Evolutionary conservation across 495 filamentous ascomycete species (phyloP), one percentile per base, ranked within the genome.

Genomic region (Chaetomium tenue): DNA sequence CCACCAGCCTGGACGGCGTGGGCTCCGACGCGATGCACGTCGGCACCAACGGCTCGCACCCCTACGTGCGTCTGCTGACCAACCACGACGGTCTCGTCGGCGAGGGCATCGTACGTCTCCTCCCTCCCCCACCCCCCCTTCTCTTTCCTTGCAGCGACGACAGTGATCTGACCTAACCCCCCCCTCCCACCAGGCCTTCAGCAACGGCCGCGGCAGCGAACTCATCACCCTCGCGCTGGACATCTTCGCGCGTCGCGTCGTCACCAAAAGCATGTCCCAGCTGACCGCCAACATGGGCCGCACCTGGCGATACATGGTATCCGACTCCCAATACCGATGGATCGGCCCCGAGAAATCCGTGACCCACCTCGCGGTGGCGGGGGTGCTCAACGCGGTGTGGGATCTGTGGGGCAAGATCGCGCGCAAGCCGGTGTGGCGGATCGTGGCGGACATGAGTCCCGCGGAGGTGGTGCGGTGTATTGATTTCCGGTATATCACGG

Each of bases 1-100:
- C 92, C 26, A 97, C 92, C 51, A 96, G 92, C 46, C 85, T 97
- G 53, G 90, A 95, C 77, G 93, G 93, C 79, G 94, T 90, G 8
- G 92, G 92, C 68, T 95, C 91, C 47, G 92, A 97, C 84, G 92
- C 92, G 70, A 97, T 97, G 92, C 96, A 97, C 73, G 89, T 90
- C 25, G 91, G 92, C 7, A 90, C 91, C 44, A 92, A 97, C 78
- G 96, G 96, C 77, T 92, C 90, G 5, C 81, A 91, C 58, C 91
- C 92, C 15, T 97, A 96, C 82, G 94, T 91, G 74, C 91, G 96
- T 70, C 82, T 97, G 62, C 78, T 89, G 70, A 96, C 92, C 4
- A 88, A 94, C 73, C 86, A 87, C 0, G 73, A 82, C 2, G 56
- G 39, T 9, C 81, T 84, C 72, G 77, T 80, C 18, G 92, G 92